Evolutionary conservation across 2,329 filamentous ascomycete genomes (phyloP).

Genomic region (Sporothrix dimorphospora): DNA sequence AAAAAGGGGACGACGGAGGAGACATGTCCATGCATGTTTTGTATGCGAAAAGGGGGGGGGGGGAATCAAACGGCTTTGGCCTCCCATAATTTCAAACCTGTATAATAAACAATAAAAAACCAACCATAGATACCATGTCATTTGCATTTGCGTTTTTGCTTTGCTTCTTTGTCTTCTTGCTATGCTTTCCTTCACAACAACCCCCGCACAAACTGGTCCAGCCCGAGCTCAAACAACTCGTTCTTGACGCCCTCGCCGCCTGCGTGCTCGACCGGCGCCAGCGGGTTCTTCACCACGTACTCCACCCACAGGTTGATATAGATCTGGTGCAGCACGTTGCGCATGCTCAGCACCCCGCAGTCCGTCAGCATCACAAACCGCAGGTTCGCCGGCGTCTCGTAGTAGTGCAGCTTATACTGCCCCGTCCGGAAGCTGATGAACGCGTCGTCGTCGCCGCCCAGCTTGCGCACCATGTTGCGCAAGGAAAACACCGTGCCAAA

Average conservation of each 20-base stretch:
- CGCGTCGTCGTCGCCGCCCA: constrained; percentile 90
- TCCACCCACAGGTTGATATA: constrained; percentile 98
- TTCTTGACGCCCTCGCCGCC: constrained; percentile 71
- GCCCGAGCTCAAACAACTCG: constrained; percentile 69
- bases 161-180: constrained; percentile 1
- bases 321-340: constrained; percentile 94
- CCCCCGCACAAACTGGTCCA: constrained; percentile 77
- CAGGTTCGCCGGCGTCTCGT: constrained; percentile 93
- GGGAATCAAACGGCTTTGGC: neutral
- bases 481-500: constrained; percentile 97
- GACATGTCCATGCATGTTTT: neutral
- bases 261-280: constrained; percentile 69
- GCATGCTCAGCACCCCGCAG: constrained; percentile 83
- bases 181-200: constrained; percentile 51
- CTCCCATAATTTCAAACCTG: constrained; percentile 18
- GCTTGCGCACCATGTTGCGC: constrained; percentile 93
- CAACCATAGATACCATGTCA: constrained; percentile 21
- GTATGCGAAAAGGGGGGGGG: neutral
- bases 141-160: constrained; percentile 11
- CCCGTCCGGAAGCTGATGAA: constrained; percentile 93
- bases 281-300: constrained; percentile 78
- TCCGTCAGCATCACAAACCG: constrained; percentile 98
- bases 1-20: neutral
- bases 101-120: constrained; percentile 16
- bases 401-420: constrained; percentile 98